Evolutionary conservation across 2,329 filamentous ascomycete genomes (phyloP), one percentile per base, ranked within the genome.

Genomic region (Davidsoniella eucalypti): DNA sequence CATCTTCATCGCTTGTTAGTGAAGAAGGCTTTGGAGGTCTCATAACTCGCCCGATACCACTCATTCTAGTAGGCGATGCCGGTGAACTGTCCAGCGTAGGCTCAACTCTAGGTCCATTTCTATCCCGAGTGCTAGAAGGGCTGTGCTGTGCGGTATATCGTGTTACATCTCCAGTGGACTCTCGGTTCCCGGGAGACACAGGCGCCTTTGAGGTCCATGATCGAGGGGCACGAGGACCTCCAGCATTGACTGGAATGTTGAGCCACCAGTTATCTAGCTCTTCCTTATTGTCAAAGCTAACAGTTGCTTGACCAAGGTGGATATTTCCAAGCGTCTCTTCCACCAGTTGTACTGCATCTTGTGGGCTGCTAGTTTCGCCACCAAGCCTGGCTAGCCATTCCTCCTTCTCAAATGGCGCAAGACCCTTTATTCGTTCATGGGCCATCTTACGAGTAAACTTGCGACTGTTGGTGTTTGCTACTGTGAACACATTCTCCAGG

Each of bases 401-500:
- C 10, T 37, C 26, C 16, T 29, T 25, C 7, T 51, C 10, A 54
- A 78, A 77, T 1, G 67, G 65, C 0, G 68, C 71, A 3, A 78
- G 65, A 0, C 73, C 74, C 36, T 67, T 70, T 7, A 78, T 64
- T 37, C 67, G 70, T 4, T 66, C 66, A 43, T 70, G 68, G 4
- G 71, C 71, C 4, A 58, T 58, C 4, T 63, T 58, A 48, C 72
- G 65, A 4, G 65, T 65, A 5, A 69, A 58, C 53, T 67, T 71
- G 41, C 68, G 69, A 54, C 70, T 72, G 0, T 68, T 67, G 2
- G 49, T 53, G 2, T 70, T 67, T 2, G 76, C 60, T 5, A 65
- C 56, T 29, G 69, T 69, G 58, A 78, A 78, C 8, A 76, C 64
- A 54, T 72, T 65, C 52, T 76, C 74, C 7, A 76, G 59, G 0